A percentile compares a stretch with the other conserved stretches of the same genome.
These are phyloP conservation scores for Helminthosporium solani DNA, from an alignment of 2,329 filamentous ascomycete genomes.

Conservation along the genomic window DNA sequence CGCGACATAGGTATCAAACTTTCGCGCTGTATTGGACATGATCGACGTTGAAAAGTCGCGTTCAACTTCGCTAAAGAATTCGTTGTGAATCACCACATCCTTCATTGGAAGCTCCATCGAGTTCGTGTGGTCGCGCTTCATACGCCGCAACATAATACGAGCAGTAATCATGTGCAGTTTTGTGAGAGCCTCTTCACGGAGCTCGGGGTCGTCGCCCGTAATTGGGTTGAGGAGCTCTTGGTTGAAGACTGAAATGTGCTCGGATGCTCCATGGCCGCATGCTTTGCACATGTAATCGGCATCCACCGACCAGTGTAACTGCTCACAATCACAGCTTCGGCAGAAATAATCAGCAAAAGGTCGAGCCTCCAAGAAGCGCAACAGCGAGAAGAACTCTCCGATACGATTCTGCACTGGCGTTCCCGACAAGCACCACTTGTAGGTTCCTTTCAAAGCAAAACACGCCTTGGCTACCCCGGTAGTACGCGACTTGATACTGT, in stretches of 20 bases:
- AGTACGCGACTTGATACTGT: constrained; percentile 88
- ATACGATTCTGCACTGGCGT: constrained; percentile 97
- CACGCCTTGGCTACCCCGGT: constrained; percentile 94
- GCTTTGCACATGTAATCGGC: constrained; percentile 67
- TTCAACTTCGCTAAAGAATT: constrained; percentile 96
- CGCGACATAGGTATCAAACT: constrained; percentile 94
- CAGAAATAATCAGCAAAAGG: constrained; percentile 95
- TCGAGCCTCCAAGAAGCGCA: constrained; percentile 84
- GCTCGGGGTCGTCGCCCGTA: constrained; percentile 49
- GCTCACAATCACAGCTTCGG: constrained; percentile 78
- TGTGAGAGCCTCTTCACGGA: constrained; percentile 68
- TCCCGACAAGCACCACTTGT: constrained; percentile 94
- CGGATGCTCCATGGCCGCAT: constrained; percentile 67
- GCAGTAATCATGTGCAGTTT: constrained; percentile 89
- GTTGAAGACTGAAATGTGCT: constrained; percentile 83
- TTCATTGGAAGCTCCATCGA: constrained; percentile 97
- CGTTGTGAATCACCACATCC: constrained; percentile 85
- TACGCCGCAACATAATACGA: constrained; percentile 90
- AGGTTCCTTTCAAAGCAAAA: constrained; percentile 82
- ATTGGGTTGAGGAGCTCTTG: constrained; percentile 88
- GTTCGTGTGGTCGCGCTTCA: constrained; percentile 90
- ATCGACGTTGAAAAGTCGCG: constrained; percentile 94
- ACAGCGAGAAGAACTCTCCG: constrained; percentile 91
- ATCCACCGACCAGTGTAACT: constrained; percentile 80
- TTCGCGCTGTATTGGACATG: constrained; percentile 85